A percentile compares a stretch with the other conserved stretches of the same genome.
These are phyloP conservation scores for Biscogniauxia sp. DNA, from an alignment of 2,329 filamentous ascomycete genomes.

Conservation along the genomic window DNA sequence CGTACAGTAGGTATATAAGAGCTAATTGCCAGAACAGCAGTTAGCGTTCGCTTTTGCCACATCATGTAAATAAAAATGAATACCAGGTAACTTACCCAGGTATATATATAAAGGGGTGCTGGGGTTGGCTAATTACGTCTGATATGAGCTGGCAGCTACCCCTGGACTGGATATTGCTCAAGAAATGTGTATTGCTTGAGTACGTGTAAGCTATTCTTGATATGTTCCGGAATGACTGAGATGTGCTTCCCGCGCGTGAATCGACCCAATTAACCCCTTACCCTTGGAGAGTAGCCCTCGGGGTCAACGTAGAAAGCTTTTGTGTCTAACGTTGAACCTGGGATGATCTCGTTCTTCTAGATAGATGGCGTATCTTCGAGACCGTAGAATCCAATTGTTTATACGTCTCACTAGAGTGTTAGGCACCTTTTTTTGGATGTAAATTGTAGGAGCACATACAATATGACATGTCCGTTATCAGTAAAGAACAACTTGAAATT, in stretches of 20 bases:
- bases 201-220: slow-evolving; percentile 5
- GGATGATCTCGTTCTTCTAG: slow-evolving; percentile 5
- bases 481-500: neutral
- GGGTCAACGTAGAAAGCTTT: slow-evolving; percentile 2
- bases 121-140: slow-evolving; percentile 10
- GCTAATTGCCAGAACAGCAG: too few species aligned
- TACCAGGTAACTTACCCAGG: neutral
- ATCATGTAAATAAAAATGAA: neutral
- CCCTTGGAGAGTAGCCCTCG: neutral
- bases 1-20: too few species aligned
- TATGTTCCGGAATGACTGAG: neutral
- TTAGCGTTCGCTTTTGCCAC: too few species aligned
- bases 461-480: neutral
- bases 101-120: too few species aligned
- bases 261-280: neutral
- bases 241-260: neutral
- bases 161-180: slow-evolving; percentile 12
- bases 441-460: slow-evolving; percentile 1
- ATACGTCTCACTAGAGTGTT: slow-evolving; percentile 7
- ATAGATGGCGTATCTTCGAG: slow-evolving; percentile 9
- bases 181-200: slow-evolving; percentile 16
- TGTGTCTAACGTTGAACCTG: slow-evolving; percentile 19
- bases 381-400: slow-evolving; percentile 19
- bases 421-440: neutral
- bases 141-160: slow-evolving; percentile 22